Conservation (phyloP, 768 basidiomycete species). For the Mycena haematopus region DNA sequence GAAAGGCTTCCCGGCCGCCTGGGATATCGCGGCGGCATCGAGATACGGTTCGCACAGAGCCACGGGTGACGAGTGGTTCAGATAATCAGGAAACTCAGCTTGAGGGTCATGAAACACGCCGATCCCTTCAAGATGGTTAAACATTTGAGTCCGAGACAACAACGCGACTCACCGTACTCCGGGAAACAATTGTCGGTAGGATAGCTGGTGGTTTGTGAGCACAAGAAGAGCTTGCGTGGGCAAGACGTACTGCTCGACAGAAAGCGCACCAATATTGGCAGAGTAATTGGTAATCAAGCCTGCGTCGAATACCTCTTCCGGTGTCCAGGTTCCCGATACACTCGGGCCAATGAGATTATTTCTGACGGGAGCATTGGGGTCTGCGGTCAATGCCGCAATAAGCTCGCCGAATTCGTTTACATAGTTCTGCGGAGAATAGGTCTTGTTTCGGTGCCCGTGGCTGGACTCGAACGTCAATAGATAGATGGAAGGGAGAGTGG, state of each 20-base stretch:
- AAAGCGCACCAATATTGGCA: constrained; percentile 37
- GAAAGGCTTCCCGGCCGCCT: constrained; percentile 51
- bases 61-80: constrained; percentile 63
- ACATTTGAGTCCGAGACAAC: too few relatives aligned
- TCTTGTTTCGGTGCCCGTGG: constrained; percentile 18
- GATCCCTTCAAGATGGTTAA: constrained; percentile 31
- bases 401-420: constrained; percentile 42
- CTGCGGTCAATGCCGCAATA: constrained; percentile 37
- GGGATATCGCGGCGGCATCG: constrained; percentile 52
- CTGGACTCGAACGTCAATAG: not conserved
- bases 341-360: constrained; percentile 51
- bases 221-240: not conserved
- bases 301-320: constrained; percentile 43
- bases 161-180: constrained; percentile 36
- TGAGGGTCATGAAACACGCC: constrained; percentile 51
- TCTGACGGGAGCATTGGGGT: constrained; percentile 33
- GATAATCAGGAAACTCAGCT: constrained; percentile 55
- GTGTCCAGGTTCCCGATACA: constrained; percentile 44
- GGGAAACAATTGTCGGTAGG: constrained; percentile 68
- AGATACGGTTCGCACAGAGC: constrained; percentile 60
- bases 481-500: not conserved
- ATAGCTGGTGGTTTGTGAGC: constrained; percentile 41
- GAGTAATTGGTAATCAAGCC: constrained; percentile 43
- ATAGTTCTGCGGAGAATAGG: constrained; percentile 20
- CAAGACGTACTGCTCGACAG: constrained; percentile 50